Evolutionary conservation across 2,329 filamentous ascomycete genomes (phyloP).

Genomic region (Septoria linicola): DNA sequence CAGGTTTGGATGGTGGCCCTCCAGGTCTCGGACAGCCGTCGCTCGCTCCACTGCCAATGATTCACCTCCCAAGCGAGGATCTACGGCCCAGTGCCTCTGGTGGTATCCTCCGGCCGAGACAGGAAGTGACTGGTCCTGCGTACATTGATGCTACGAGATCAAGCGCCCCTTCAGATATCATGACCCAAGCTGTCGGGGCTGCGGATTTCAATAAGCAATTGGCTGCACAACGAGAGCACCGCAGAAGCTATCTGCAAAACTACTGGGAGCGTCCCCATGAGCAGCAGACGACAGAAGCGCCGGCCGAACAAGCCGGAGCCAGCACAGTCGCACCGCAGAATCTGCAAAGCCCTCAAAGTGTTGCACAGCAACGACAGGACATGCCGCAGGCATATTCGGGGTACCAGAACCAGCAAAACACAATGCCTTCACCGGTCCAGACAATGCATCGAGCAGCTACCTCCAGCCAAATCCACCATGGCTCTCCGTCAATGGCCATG

Average conservation of each 20-base stretch:
- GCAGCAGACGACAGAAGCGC: constrained; percentile 55
- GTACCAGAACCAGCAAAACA: constrained; percentile 67
- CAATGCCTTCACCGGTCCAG: constrained; percentile 72
- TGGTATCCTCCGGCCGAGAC: constrained; percentile 78
- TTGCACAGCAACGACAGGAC: constrained; percentile 56
- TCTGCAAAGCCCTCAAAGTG: constrained; percentile 47
- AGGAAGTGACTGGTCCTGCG: constrained; percentile 81
- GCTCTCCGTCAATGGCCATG: constrained; percentile 59
- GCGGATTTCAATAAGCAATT: constrained; percentile 88
- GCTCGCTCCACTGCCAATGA: constrained; percentile 75
- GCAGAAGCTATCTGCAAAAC: constrained; percentile 74
- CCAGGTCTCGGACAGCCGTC: constrained; percentile 64
- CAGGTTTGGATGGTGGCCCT: constrained; percentile 39
- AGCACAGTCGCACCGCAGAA: constrained; percentile 47
- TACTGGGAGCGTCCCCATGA: constrained; percentile 84
- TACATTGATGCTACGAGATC: constrained; percentile 86
- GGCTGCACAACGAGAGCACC: constrained; percentile 74
- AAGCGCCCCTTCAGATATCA: constrained; percentile 72
- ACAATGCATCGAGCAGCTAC: constrained; percentile 60
- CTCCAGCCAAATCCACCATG: constrained; percentile 59
- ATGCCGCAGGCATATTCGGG: constrained; percentile 66
- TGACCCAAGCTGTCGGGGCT: constrained; percentile 82
- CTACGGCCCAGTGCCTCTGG: constrained; percentile 78
- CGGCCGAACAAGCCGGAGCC: constrained; percentile 39
- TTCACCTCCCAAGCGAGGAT: constrained; percentile 76